Conservation (phyloP, 257 asterid genomes). For the Solanum tacnaense region DNA sequence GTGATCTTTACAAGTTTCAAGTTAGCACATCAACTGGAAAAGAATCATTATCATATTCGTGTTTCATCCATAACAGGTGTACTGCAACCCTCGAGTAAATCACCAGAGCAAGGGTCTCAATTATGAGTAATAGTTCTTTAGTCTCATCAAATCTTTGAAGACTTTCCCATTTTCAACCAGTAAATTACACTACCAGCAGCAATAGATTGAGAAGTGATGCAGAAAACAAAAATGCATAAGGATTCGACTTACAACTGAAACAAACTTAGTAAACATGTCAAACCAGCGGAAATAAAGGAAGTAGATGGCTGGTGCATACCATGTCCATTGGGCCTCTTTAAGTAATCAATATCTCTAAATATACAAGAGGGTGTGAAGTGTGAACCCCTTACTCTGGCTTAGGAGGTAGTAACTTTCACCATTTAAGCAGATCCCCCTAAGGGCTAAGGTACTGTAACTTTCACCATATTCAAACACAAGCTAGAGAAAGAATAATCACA, state of each 20-base stretch:
- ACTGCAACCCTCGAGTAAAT: not conserved
- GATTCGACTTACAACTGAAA: not conserved
- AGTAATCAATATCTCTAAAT: not conserved
- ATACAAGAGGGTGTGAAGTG: not conserved
- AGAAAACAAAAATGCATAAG: not conserved
- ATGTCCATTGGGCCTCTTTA: not conserved
- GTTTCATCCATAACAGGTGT: not conserved
- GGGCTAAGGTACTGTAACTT: not conserved
- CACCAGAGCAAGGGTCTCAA: not conserved
- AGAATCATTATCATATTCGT: not conserved
- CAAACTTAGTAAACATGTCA: not conserved
- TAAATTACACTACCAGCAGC: not conserved
- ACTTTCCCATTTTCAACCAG: not conserved
- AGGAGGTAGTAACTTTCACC: not conserved
- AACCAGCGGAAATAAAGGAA: not conserved
- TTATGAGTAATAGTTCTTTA: not conserved
- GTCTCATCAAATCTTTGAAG: not conserved
- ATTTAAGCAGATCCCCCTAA: not conserved
- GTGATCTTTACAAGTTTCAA: not conserved
- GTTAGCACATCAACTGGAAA: not conserved
- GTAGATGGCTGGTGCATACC: not conserved
- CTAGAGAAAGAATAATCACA: not conserved
- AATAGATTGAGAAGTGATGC: not conserved
- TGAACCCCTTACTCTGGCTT: not conserved
- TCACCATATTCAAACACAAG: not conserved